Percentiles rank a stretch among this genome's conserved stretches.
Evolutionary conservation across 2,329 filamentous ascomycete species (phyloP).

Genomic region (Trichoderma aggressivum): DNA sequence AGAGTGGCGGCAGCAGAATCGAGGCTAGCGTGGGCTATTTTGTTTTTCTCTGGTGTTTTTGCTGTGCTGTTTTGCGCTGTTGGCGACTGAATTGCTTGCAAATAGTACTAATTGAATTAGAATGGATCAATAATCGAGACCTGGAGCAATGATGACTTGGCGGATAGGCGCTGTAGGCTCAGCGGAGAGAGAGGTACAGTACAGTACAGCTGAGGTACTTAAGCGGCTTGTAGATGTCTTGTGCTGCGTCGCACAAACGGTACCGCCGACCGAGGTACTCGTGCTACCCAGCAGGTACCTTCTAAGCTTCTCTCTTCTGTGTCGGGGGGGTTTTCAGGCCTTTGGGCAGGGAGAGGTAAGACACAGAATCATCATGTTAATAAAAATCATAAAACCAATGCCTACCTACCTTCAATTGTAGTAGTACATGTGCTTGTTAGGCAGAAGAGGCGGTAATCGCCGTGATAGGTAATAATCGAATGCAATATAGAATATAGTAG

Average conservation of each 20-base stretch:
- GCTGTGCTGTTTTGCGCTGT: not conserved
- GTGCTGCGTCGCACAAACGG: not conserved
- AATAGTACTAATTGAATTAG: too few species aligned
- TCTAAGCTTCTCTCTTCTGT: not conserved
- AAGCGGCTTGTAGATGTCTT: not conserved
- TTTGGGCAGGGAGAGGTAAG: not conserved
- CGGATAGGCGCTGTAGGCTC: too few species aligned
- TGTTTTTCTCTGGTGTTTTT: not conserved
- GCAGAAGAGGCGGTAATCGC: not conserved
- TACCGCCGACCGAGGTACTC: not conserved
- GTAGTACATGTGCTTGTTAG: not conserved
- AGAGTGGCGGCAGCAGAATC: slow-evolving; percentile 9
- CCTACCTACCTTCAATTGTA: not conserved
- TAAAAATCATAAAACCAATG: not conserved
- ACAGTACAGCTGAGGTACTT: not conserved
- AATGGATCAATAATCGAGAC: too few species aligned
- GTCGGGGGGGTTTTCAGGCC: not conserved
- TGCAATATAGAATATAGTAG: not conserved
- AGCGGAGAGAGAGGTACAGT: too few species aligned
- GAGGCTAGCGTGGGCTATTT: not conserved
- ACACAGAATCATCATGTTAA: not conserved
- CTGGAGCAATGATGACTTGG: too few species aligned
- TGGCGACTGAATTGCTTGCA: not conserved
- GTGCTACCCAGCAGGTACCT: not conserved
- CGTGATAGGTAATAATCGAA: not conserved